Percentiles rank a stretch among this genome's conserved stretches.
phyloP scores from a whole-genome alignment of 805 yeast species.

The Suhomyces kilbournensis region DNA sequence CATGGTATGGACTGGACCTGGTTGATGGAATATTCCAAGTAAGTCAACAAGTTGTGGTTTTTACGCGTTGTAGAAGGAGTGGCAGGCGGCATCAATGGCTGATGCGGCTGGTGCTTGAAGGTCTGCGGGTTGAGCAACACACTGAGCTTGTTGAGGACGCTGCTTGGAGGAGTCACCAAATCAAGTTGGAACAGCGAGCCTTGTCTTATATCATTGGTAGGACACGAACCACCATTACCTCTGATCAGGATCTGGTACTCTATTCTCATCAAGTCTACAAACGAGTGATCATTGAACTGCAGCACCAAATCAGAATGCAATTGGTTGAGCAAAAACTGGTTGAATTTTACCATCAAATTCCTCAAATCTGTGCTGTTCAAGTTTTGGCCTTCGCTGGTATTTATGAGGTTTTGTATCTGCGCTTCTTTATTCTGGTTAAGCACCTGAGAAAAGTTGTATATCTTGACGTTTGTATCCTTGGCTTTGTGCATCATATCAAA shows the following conservation, averaged over 20 bases:
- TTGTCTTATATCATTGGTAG: constrained; percentile 29
- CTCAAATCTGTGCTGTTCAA: constrained; percentile 45
- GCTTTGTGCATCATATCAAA: constrained; percentile 91
- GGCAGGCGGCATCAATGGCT: constrained; percentile 9
- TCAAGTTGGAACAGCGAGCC: constrained; percentile 43
- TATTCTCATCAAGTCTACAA: constrained; percentile 40
- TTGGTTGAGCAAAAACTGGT: constrained; percentile 54
- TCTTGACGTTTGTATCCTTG: constrained; percentile 64
- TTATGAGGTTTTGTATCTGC: constrained; percentile 48
- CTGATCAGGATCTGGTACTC: constrained; percentile 40
- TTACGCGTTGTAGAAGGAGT: constrained; percentile 13
- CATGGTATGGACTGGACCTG: constrained; percentile 48
- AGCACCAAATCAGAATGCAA: constrained; percentile 48
- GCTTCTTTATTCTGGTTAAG: constrained; percentile 45
- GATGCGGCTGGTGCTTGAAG: constrained; percentile 9
- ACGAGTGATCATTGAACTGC: constrained; percentile 21
- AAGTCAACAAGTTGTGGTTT: constrained; percentile 35
- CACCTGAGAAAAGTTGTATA: constrained; percentile 66
- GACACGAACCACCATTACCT: constrained; percentile 36
- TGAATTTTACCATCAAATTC: constrained; percentile 50
- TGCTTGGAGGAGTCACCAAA: constrained; percentile 37
- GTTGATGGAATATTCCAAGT: constrained; percentile 61
- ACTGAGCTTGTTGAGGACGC: constrained; percentile 22
- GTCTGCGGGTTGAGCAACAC: constrained; percentile 13
- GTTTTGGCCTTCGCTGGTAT: constrained; percentile 45